phyloP scores from a whole-genome alignment of 345 rosid species.

The Ceriops decandra region DNA sequence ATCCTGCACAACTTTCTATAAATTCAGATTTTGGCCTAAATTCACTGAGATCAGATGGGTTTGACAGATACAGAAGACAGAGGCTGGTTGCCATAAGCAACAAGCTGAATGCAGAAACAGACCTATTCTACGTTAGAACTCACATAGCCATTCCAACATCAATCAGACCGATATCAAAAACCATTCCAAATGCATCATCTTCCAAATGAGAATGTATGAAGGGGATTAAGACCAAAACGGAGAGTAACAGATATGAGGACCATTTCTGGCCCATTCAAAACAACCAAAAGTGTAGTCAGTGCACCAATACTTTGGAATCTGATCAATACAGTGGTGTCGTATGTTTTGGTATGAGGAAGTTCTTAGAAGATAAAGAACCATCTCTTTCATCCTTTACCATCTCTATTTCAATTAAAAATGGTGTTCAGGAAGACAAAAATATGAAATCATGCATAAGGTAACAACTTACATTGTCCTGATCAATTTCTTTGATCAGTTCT shows the following conservation, averaged over 20 bases:
- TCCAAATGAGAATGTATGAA: neutral
- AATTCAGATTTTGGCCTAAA: neutral
- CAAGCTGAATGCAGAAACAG: too few relatives aligned
- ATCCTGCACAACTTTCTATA: slow-evolving; percentile 17
- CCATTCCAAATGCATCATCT: neutral
- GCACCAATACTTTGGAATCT: neutral
- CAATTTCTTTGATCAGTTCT: slow-evolving; percentile 26
- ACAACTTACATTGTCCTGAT: slow-evolving; percentile 26
- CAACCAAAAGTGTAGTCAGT: neutral
- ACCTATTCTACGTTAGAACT: too few relatives aligned
- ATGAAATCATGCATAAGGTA: neutral
- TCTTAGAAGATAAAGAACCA: neutral
- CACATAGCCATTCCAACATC: too few relatives aligned
- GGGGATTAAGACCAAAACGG: too few relatives aligned
- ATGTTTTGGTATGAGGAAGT: neutral
- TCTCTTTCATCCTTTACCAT: neutral
- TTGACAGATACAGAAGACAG: neutral
- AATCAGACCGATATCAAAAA: too few relatives aligned
- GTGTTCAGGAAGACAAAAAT: neutral
- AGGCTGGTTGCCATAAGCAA: too few relatives aligned
- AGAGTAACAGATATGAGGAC: neutral
- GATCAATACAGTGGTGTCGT: neutral
- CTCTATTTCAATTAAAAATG: neutral
- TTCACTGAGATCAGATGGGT: neutral
- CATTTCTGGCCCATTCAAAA: neutral